Evolutionary conservation across 495 filamentous ascomycete species (phyloP).

Genomic region (Pseudevernia furfuracea): DNA sequence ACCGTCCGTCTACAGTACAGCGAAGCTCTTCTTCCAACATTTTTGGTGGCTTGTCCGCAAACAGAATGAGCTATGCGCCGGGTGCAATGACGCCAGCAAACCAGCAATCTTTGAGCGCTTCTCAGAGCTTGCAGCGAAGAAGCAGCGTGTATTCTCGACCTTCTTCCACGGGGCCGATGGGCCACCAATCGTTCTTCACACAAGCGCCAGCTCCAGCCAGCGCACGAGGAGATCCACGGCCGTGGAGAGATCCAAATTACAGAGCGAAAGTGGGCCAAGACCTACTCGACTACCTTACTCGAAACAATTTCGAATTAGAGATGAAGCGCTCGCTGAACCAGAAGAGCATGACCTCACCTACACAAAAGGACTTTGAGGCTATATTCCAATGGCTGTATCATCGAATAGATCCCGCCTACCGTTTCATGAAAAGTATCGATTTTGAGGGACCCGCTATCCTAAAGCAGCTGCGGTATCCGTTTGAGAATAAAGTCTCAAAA

Average conservation of each 20-base stretch:
- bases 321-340: conserved; percentile 86
- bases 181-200: conserved; percentile 86
- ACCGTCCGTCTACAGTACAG: conserved; percentile 70
- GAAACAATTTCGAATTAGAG: conserved; percentile 92
- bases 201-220: conserved; percentile 70
- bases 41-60: conserved; percentile 36
- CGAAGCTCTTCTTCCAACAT: conserved; percentile 72
- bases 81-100: conserved; percentile 38
- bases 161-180: conserved; percentile 51
- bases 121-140: conserved; percentile 56
- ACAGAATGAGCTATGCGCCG: conserved; percentile 55
- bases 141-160: conserved; percentile 78
- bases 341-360: conserved; percentile 85
- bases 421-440: conserved; percentile 86
- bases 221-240: conserved; percentile 79
- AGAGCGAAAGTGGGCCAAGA: conserved; percentile 79
- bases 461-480: conserved; percentile 90
- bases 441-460: conserved; percentile 85
- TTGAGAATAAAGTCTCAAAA: conserved; percentile 87
- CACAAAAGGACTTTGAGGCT: conserved; percentile 92
- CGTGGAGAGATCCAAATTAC: conserved; percentile 71
- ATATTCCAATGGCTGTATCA: conserved; percentile 98
- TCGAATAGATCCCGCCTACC: conserved; percentile 85
- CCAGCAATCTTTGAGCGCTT: conserved; percentile 38
- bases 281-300: conserved; percentile 79